Base-by-base conservation (phyloP, 163 green algal species). In the Chlorella variabilis region DNA sequence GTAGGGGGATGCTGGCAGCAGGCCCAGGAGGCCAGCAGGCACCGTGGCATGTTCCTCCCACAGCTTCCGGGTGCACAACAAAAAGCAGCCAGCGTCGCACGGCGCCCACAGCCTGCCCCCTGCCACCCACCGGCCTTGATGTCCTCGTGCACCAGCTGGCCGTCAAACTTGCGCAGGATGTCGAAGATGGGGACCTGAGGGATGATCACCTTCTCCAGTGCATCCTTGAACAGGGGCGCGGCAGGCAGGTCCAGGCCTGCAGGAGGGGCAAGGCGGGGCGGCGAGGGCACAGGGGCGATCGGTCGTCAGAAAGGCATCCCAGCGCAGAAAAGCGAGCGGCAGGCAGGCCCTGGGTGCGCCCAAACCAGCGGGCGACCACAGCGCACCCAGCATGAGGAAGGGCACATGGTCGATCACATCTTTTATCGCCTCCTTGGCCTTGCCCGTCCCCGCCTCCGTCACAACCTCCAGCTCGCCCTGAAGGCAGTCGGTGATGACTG, bases 161-260 rank as follows among this genome's bases (percentile, higher is more conserved):
- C 94, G 63, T 99, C 91, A 82, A 96, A 99, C 87, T 99, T 99
- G 49, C 91, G 88, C 85, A 99, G 88, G 65, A 98, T 91, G 42
- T 95, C 89, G 78, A 95, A 96, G 69, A 99, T 96, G 74, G 95
- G 95, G n/a, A 98, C 93, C 92, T 99, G 97, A 25, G 97, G 97
- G 80, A 99, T 99, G 90, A 97, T 98, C 86, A 98, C 97, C 81
- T 93, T 92, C 69, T 98, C 92, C 81, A 96, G 84, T 2, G 90
- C 91, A 80, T 98, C 94, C 87, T 97, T 96, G 91, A 97, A 98
- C 58, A 99, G 88, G 33, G 96, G 96, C 8, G 95, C 90, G 1
- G 95, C 83, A 18, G 96, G 96, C 66, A 99, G 90, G 87, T 98
- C 95, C 77, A 98, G 80, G 1, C 87, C 91, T 98, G 90, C 85